These are phyloP conservation scores for Aspergillus pseudoglaucus DNA, from an alignment of 2,329 filamentous ascomycete species.

Conservation along the genomic window DNA sequence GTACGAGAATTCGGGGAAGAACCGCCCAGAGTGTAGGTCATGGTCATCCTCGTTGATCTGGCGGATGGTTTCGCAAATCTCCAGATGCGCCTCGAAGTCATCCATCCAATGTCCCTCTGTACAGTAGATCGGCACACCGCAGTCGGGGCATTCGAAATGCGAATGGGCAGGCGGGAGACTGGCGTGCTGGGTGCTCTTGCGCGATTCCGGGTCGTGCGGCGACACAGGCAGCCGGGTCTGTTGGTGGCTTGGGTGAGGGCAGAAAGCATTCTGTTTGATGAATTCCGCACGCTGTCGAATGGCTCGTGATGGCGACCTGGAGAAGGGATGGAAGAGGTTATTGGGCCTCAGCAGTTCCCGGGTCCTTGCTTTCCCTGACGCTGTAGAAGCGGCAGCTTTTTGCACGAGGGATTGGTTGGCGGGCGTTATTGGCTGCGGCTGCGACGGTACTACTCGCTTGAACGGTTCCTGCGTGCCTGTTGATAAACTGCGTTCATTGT, in stretches of 20 bases:
- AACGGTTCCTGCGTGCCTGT: slow-evolving; percentile 12
- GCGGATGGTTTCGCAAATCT: slow-evolving; percentile 83
- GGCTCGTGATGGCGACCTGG: slow-evolving; percentile 77
- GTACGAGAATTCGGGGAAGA: slow-evolving; percentile 91
- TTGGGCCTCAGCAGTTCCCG: slow-evolving; percentile 56
- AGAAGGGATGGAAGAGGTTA: slow-evolving; percentile 90
- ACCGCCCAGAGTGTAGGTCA: slow-evolving; percentile 79
- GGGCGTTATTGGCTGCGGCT: slow-evolving; percentile 2
- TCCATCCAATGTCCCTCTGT: slow-evolving; percentile 93
- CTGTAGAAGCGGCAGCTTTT: slow-evolving; percentile 20
- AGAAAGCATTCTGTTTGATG: slow-evolving; percentile 89
- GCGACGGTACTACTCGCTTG: slow-evolving; percentile 8
- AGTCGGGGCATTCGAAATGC: slow-evolving; percentile 91
- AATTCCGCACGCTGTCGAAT: slow-evolving; percentile 83
- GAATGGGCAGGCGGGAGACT: slow-evolving; percentile 70
- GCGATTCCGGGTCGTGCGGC: slow-evolving; percentile 57
- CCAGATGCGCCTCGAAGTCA: slow-evolving; percentile 85
- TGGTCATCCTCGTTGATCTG: slow-evolving; percentile 99
- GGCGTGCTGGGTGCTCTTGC: slow-evolving; percentile 40
- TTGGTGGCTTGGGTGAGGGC: slow-evolving; percentile 82
- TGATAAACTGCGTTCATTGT: slow-evolving; percentile 9
- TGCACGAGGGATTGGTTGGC: slow-evolving; percentile 17
- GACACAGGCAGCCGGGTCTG: slow-evolving; percentile 63
- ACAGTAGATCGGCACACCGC: slow-evolving; percentile 88
- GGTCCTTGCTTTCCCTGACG: slow-evolving; percentile 16